phyloP scores from a whole-genome alignment of 805 yeast genomes.

The Candida odintsovae region DNA sequence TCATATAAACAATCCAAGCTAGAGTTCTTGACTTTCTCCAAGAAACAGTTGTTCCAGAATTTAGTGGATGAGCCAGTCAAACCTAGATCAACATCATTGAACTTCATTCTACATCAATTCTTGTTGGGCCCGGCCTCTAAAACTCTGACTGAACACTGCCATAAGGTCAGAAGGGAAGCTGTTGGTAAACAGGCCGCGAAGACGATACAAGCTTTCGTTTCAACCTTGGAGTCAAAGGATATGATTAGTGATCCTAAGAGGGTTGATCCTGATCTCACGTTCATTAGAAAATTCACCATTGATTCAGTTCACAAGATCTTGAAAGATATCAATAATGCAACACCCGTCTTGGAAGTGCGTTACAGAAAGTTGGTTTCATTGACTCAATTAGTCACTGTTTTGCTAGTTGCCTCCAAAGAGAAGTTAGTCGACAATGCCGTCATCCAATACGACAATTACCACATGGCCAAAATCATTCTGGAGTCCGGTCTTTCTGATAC shows the following conservation, averaged over 20 bases:
- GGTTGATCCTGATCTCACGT: conserved; percentile 64
- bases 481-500: conserved; percentile 60
- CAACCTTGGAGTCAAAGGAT: conserved; percentile 38
- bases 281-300: conserved; percentile 66
- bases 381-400: conserved; percentile 11
- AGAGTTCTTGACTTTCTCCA: conserved; percentile 75
- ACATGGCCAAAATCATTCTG: conserved; percentile 57
- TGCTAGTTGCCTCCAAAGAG: conserved; percentile 22
- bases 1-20: conserved; percentile 79
- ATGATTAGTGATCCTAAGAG: conserved; percentile 37
- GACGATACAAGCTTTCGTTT: conserved; percentile 55
- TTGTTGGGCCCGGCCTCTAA: conserved; percentile 39
- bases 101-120: conserved; percentile 71
- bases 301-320: conserved; percentile 62
- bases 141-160: conserved; percentile 28
- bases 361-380: conserved; percentile 49
- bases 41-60: conserved; percentile 34
- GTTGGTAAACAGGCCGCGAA: conserved; percentile 59
- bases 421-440: conserved; percentile 24
- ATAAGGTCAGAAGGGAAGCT: conserved; percentile 44
- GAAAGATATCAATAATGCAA: conserved; percentile 40
- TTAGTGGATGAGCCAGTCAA: conserved; percentile 35
- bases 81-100: conserved; percentile 73
- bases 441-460: conserved; percentile 54
- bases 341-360: conserved; percentile 33